Percentiles rank a stretch among this genome's conserved stretches.
Evolutionary conservation across 2,329 filamentous ascomycete genomes (phyloP).

Genomic region (Aureobasidium mangrovei): DNA sequence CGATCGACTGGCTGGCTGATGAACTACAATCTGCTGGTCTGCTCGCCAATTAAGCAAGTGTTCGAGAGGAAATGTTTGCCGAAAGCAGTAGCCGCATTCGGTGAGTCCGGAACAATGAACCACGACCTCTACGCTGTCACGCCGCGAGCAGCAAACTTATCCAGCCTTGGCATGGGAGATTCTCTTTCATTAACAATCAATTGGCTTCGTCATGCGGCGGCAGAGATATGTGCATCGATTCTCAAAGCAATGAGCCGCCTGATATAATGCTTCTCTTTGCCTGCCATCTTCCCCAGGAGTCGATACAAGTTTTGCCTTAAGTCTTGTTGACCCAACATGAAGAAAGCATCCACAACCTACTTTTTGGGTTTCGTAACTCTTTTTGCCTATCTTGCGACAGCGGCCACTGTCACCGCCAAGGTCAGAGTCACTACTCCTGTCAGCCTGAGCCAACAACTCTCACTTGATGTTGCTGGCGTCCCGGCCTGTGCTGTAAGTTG

Average conservation of each 20-base stretch:
- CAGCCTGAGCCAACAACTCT: constrained; percentile 1
- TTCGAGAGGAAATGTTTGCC: no score
- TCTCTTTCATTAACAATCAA: constrained; percentile 6
- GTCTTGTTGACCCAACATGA: neutral
- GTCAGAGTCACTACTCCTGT: constrained; percentile 5
- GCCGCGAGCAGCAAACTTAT: neutral
- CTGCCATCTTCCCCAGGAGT: neutral
- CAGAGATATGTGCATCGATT: no score
- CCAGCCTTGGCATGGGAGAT: neutral
- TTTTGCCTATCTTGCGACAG: neutral
- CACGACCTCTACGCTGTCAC: neutral
- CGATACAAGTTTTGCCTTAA: neutral
- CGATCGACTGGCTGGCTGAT: no score
- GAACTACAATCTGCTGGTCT: no score
- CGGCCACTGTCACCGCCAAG: neutral
- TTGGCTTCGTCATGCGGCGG: neutral
- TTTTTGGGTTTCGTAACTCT: constrained; percentile 1
- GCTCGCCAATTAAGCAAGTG: no score
- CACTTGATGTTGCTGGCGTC: constrained; percentile 4
- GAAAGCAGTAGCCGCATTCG: neutral
- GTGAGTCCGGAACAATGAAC: constrained; percentile 4
- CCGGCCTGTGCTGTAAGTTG: constrained; percentile 5
- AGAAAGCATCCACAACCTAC: neutral
- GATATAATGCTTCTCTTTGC: neutral
- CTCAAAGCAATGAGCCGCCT: neutral